Conservation (phyloP, 495 filamentous ascomycete species). For the Pseudomonodictys pantanalensis region DNA sequence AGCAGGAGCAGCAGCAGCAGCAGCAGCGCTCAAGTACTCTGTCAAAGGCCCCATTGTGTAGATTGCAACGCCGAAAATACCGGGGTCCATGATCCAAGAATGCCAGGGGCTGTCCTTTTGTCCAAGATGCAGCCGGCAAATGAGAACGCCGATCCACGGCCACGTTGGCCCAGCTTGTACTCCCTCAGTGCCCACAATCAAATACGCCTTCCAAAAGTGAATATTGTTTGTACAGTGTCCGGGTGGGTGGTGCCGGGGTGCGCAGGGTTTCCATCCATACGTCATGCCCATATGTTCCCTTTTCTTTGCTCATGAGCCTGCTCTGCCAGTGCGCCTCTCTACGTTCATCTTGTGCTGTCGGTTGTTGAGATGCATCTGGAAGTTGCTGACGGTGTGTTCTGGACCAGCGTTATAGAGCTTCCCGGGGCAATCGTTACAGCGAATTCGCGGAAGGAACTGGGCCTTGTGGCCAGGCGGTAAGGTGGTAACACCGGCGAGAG, state of each 20-base stretch:
- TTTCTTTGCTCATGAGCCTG: slow-evolving; percentile 7
- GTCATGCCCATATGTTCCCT: too few species aligned
- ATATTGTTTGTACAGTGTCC: slow-evolving; percentile 21
- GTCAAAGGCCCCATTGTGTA: not conserved
- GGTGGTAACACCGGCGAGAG: slow-evolving; percentile 49
- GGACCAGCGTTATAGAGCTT: slow-evolving; percentile 90
- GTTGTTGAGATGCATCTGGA: slow-evolving; percentile 86
- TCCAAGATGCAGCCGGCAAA: slow-evolving; percentile 17
- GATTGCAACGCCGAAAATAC: not conserved
- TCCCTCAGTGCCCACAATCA: not conserved
- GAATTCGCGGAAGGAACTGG: slow-evolving; percentile 78
- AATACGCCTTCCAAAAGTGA: not conserved
- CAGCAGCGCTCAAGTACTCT: too few species aligned
- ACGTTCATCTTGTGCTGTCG: slow-evolving; percentile 72
- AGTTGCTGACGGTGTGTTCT: slow-evolving; percentile 78
- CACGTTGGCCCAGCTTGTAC: slow-evolving; percentile 12
- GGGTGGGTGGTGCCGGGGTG: too few species aligned
- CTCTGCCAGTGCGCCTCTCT: slow-evolving; percentile 49
- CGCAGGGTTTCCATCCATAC: too few species aligned
- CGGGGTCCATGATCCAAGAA: too few species aligned
- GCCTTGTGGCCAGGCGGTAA: slow-evolving; percentile 59
- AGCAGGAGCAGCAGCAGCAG: too few species aligned
- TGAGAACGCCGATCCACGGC: slow-evolving; percentile 17
- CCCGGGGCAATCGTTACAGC: slow-evolving; percentile 86
- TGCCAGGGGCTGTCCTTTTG: not conserved